Percentiles rank a stretch among this genome's conserved stretches.
Conservation (phyloP, 768 basidiomycete genomes). For the Scleroderma bovista region DNA sequence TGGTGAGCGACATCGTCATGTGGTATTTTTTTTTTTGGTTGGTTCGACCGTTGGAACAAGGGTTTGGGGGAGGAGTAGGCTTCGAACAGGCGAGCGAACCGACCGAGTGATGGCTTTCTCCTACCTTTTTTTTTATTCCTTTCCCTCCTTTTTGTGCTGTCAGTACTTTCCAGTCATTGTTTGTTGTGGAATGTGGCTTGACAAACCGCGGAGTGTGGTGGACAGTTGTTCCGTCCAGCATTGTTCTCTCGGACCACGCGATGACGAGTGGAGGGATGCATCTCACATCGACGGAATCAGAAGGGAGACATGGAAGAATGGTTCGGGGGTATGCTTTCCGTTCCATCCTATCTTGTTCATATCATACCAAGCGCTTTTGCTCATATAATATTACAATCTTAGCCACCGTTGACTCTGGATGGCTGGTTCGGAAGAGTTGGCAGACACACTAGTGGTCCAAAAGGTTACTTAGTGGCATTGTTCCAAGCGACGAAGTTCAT, state of each 20-base stretch:
- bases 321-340: slow-evolving; percentile 8
- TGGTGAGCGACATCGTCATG: slow-evolving; percentile 14
- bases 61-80: background rate
- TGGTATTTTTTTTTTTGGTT: background rate
- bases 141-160: slow-evolving; percentile 18
- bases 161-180: slow-evolving; percentile 18
- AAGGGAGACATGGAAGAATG: slow-evolving; percentile 19
- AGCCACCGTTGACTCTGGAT: background rate
- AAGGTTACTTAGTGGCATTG: background rate
- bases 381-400: background rate
- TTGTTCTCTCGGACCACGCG: slow-evolving; percentile 18
- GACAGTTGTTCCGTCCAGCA: slow-evolving; percentile 7
- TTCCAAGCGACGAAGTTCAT: background rate
- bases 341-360: slow-evolving; percentile 1
- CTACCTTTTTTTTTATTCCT: background rate
- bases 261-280: background rate
- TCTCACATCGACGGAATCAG: slow-evolving; percentile 13
- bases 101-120: slow-evolving; percentile 1
- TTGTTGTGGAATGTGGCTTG: slow-evolving; percentile 27
- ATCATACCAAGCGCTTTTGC: background rate
- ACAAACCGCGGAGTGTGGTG: slow-evolving; percentile 13
- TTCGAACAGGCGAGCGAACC: background rate
- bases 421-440: background rate
- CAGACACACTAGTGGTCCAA: background rate
- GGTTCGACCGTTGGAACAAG: background rate